Conservation (phyloP, 805 yeast species). For the Candida easanensis region DNA sequence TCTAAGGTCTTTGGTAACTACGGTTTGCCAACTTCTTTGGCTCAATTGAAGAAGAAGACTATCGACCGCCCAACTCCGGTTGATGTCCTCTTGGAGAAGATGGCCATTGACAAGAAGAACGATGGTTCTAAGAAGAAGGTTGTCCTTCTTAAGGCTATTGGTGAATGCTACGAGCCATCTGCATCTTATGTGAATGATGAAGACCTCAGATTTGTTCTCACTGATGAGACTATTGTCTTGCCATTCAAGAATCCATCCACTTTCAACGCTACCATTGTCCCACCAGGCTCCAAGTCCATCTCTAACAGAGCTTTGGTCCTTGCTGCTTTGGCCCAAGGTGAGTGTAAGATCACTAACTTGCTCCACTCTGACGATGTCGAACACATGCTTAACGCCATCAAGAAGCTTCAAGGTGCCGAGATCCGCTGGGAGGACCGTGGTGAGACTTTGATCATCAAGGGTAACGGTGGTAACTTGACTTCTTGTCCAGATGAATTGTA, state of each 20-base stretch:
- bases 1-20: constrained; percentile 80
- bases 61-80: constrained; percentile 73
- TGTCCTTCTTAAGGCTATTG: constrained; percentile 80
- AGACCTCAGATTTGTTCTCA: constrained; percentile 75
- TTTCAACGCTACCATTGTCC: constrained; percentile 49
- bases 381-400: constrained; percentile 87
- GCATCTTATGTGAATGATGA: constrained; percentile 84
- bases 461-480: constrained; percentile 75
- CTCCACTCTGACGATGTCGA: constrained; percentile 96
- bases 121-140: constrained; percentile 89
- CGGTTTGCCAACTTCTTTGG: constrained; percentile 76
- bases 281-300: constrained; percentile 97
- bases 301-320: constrained; percentile 91
- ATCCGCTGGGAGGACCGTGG: constrained; percentile 86
- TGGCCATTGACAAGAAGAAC: constrained; percentile 96
- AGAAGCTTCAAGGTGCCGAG: constrained; percentile 75
- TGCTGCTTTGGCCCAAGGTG: constrained; percentile 89
- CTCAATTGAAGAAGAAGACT: constrained; percentile 63
- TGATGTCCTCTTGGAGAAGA: constrained; percentile 68
- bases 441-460: constrained; percentile 78
- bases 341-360: constrained; percentile 77
- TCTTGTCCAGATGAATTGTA: constrained; percentile 70
- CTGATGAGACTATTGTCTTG: constrained; percentile 74
- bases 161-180: constrained; percentile 81
- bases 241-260: constrained; percentile 41